A percentile compares a stretch with the other conserved stretches of the same genome.
Conservation (phyloP, 1,139 yeast species). For the Yamadazyma atmosphaerica region DNA sequence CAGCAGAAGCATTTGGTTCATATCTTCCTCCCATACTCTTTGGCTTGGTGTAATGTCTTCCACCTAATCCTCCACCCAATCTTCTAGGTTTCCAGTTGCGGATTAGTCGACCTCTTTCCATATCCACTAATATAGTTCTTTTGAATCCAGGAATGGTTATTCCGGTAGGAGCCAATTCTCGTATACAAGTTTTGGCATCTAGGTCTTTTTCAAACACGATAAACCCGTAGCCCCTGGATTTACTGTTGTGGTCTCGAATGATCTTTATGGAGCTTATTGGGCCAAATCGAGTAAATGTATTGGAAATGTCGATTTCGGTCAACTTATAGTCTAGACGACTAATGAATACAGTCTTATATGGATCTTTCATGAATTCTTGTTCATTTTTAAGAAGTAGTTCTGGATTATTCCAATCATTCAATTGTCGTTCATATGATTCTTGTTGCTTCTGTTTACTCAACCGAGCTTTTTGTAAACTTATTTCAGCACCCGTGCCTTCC, state of each 20-base stretch:
- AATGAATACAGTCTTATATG: slow-evolving; percentile 75
- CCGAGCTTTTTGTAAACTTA: too few relatives aligned
- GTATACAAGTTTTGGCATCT: slow-evolving; percentile 61
- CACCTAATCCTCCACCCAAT: slow-evolving; percentile 68
- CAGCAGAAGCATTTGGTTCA: slow-evolving; percentile 57
- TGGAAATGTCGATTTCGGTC: slow-evolving; percentile 70
- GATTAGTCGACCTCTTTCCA: slow-evolving; percentile 77
- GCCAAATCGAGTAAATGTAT: slow-evolving; percentile 65
- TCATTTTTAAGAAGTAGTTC: slow-evolving; percentile 56
- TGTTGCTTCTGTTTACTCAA: too few relatives aligned
- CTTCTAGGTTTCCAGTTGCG: slow-evolving; percentile 81
- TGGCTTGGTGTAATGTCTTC: slow-evolving; percentile 50
- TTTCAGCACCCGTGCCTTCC: slow-evolving; percentile 3
- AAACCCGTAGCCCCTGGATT: slow-evolving; percentile 84
- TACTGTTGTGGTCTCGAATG: slow-evolving; percentile 57
- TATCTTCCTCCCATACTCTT: too few relatives aligned
- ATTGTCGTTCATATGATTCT: slow-evolving; percentile 38
- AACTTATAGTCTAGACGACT: slow-evolving; percentile 65
- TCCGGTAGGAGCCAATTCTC: slow-evolving; percentile 56
- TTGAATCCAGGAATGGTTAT: slow-evolving; percentile 29
- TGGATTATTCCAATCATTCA: slow-evolving; percentile 42
- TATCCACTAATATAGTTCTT: slow-evolving; percentile 68
- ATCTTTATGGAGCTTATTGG: slow-evolving; percentile 67
- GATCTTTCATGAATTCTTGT: slow-evolving; percentile 63
- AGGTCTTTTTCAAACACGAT: slow-evolving; percentile 63